Evolutionary conservation across 257 asterid species (phyloP).

Genomic region (Lavandula angustifolia): DNA sequence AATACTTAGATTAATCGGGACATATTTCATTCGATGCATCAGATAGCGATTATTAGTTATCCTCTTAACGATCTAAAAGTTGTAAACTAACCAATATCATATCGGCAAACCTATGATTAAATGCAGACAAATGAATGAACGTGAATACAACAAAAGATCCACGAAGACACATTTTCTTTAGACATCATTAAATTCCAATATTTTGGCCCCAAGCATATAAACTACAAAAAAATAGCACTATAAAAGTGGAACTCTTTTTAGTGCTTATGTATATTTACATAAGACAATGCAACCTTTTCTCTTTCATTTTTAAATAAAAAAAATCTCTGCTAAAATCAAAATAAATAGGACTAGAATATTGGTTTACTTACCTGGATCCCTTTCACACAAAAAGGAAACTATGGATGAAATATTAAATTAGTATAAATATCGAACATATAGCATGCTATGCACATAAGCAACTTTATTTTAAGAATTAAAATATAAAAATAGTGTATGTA

Average conservation of each 20-base stretch:
- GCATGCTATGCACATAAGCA: too few relatives aligned
- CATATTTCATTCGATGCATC: too few relatives aligned
- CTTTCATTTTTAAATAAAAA: neutral
- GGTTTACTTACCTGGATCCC: conserved; percentile 35
- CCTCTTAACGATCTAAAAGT: too few relatives aligned
- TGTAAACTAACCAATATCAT: neutral
- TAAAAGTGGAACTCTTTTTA: conserved; percentile 17
- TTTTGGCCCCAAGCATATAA: neutral
- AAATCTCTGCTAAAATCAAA: conserved; percentile 21
- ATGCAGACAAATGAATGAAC: neutral
- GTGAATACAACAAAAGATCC: conserved; percentile 24
- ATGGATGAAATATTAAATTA: too few relatives aligned
- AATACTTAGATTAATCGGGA: too few relatives aligned
- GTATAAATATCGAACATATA: too few relatives aligned
- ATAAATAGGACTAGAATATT: conserved; percentile 10
- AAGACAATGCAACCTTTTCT: conserved; percentile 26
- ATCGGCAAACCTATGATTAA: neutral
- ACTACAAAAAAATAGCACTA: conserved; percentile 16
- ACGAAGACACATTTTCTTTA: neutral
- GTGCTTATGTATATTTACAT: conserved; percentile 13
- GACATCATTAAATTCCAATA: conserved; percentile 16
- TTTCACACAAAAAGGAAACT: neutral
- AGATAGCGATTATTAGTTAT: too few relatives aligned
- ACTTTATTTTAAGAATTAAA: too few relatives aligned
- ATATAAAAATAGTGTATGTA: too few relatives aligned